Conservation (phyloP, 768 basidiomycete genomes). For the Cyclocybe cylindracea region DNA sequence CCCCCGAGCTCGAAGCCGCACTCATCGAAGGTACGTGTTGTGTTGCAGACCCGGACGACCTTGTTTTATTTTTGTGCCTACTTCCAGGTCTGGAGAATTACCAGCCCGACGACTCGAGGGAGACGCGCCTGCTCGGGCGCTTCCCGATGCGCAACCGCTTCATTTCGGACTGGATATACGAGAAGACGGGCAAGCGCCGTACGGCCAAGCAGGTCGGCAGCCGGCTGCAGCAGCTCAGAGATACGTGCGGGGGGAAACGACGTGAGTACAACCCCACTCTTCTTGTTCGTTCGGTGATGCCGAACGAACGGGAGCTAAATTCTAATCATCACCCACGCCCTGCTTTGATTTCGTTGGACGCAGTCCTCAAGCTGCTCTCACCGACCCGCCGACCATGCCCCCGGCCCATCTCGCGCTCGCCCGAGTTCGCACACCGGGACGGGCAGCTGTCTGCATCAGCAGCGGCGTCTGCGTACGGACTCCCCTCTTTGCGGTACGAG, state of each 20-base stretch:
- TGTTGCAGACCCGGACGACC: no score
- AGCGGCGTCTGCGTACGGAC: conserved; percentile 4
- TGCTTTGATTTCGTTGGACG: no score
- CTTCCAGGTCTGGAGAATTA: conserved; percentile 67
- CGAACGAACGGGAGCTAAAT: conserved; percentile 4
- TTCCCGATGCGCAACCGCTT: conserved; percentile 82
- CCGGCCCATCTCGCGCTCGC: conserved; percentile 28
- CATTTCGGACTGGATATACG: conserved; percentile 76
- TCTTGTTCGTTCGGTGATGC: not conserved
- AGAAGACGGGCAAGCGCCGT: conserved; percentile 66
- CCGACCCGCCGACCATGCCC: conserved; percentile 31
- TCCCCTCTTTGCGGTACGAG: conserved; percentile 29
- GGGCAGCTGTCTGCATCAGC: conserved; percentile 12
- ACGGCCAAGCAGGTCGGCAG: conserved; percentile 82
- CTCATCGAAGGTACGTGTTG: conserved; percentile 65
- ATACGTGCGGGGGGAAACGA: conserved; percentile 71
- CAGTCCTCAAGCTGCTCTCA: conserved; percentile 49
- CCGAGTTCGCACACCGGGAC: conserved; percentile 25
- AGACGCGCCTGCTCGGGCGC: conserved; percentile 70
- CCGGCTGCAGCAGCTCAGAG: conserved; percentile 75
- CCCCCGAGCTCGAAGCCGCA: conserved; percentile 75
- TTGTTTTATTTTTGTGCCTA: conserved; percentile 1
- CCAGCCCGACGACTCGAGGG: conserved; percentile 70
- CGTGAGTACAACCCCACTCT: conserved; percentile 43
- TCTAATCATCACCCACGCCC: conserved; percentile 6